phyloP scores from a whole-genome alignment of 1,284 basidiomycete species.

The Clitocybe nebularis region DNA sequence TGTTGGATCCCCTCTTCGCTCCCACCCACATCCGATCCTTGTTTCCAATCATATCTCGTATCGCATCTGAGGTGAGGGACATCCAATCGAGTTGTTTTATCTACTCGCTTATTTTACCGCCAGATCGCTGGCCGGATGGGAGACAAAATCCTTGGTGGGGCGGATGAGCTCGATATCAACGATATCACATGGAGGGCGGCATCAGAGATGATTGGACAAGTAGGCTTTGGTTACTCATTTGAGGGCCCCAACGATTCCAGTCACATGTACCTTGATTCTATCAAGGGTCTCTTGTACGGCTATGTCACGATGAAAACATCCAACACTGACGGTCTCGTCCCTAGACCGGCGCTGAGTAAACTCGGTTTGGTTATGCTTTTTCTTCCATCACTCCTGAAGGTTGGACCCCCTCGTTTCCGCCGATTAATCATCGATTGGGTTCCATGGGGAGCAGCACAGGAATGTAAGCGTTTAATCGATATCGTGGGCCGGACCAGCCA shows the following conservation, averaged over 20 bases:
- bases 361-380: not conserved
- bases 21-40: conserved; percentile 15
- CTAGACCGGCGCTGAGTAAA: not conserved
- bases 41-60: too few species aligned
- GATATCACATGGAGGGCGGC: not conserved
- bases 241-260: not conserved
- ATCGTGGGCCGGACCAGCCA: not conserved
- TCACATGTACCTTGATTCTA: not conserved
- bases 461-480: not conserved
- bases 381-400: not conserved
- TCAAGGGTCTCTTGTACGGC: not conserved
- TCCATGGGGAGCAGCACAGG: not conserved
- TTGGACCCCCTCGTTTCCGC: not conserved
- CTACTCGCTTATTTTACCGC: too few species aligned
- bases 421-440: not conserved
- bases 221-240: not conserved
- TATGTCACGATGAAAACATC: not conserved
- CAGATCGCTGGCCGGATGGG: too few species aligned
- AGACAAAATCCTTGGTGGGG: too few species aligned
- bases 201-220: not conserved
- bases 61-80: too few species aligned
- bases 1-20: conserved; percentile 18
- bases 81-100: too few species aligned
- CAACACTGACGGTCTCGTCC: not conserved
- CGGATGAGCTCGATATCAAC: too few species aligned